Evolutionary conservation across 495 filamentous ascomycete species (phyloP), one percentile per base, ranked within the genome.

Genomic region (Elaphomyces granulatus): DNA sequence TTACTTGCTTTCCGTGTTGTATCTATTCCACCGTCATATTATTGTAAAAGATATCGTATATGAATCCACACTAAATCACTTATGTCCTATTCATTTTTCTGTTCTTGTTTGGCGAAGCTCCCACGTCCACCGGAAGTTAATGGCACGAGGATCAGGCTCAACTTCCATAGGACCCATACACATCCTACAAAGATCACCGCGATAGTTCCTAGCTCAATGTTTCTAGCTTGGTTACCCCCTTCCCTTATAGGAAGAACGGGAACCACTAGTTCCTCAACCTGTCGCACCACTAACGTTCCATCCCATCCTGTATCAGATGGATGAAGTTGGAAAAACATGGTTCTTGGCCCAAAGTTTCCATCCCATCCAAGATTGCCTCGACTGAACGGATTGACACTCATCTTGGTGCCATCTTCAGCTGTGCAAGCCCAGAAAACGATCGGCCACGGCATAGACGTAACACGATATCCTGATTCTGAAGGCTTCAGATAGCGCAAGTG

Each of bases 351-450:
- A 54, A 98, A 95, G 17, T 92, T 54, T 1, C 72, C 78, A 40
- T 96, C 90, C 61, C 87, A 96, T 14, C 88, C 90, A 15, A 98
- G 56, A 54, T 83, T 76, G 18, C 66, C 66, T 14, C 81, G 66
- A 56, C 95, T 90, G 54, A 98, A 98, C 1, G 90, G 90, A 51
- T 78, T 94, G 3, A 65, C 74, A 0, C 69, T 57, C 66, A 93
- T 82, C 57, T 82, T 77, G 1, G 70, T 72, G 17, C 71, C 81
- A 32, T 83, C 80, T 30, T 83, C 75, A 16, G 75, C 72, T 2
- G 69, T 66, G 53, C 90, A 98, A 1, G 87, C 90, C 88, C 88
- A 96, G 66, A 98, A 96, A 1, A 95, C 71, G 2, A 77, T 71
- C 3, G 87, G 92, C 69, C 69, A 78, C 0, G 84, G 80, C 0